Conservation (phyloP, 2,329 filamentous ascomycete species). For the Sphaerostilbella broomeana region DNA sequence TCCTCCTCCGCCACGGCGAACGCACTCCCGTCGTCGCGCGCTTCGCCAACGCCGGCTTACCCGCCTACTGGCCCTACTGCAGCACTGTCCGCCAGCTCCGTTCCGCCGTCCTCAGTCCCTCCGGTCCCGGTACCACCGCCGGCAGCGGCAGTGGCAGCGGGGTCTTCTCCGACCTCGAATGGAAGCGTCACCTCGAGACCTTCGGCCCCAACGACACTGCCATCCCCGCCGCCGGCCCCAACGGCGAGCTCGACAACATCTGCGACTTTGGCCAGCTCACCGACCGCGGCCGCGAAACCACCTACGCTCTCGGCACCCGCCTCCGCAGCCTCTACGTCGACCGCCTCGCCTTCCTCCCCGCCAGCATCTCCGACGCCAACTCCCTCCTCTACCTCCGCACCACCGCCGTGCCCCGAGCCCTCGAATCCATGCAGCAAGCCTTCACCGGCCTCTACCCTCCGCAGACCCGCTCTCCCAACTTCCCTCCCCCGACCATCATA, state of each 20-base stretch:
- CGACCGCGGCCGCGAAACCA: constrained; percentile 66
- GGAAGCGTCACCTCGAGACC: constrained; percentile 72
- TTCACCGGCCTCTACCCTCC: constrained; percentile 69
- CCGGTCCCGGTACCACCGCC: constrained; percentile 24
- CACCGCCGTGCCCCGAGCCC: constrained; percentile 66
- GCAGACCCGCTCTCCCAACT: constrained; percentile 34
- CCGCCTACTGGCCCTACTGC: constrained; percentile 84
- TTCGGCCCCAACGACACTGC: constrained; percentile 68
- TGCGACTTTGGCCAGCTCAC: constrained; percentile 76
- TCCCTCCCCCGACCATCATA: constrained; percentile 60
- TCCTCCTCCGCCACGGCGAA: constrained; percentile 73
- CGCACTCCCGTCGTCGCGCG: constrained; percentile 82
- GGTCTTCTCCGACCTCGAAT: constrained; percentile 44
- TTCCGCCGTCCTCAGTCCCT: constrained; percentile 41
- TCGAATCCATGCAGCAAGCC: constrained; percentile 70
- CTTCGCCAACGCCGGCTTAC: constrained; percentile 71
- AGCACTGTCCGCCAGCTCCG: constrained; percentile 64
- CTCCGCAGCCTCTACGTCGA: constrained; percentile 68
- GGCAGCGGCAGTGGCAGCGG: constrained; percentile 7
- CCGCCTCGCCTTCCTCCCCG: constrained; percentile 64
- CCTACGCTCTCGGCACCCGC: constrained; percentile 60
- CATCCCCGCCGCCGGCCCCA: constrained; percentile 59
- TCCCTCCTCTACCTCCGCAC: constrained; percentile 67
- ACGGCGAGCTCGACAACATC: constrained; percentile 67
- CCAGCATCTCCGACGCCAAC: constrained; percentile 47